Base-by-base conservation (phyloP, 805 yeast genomes). In the Komagataella pseudopastoris region DNA sequence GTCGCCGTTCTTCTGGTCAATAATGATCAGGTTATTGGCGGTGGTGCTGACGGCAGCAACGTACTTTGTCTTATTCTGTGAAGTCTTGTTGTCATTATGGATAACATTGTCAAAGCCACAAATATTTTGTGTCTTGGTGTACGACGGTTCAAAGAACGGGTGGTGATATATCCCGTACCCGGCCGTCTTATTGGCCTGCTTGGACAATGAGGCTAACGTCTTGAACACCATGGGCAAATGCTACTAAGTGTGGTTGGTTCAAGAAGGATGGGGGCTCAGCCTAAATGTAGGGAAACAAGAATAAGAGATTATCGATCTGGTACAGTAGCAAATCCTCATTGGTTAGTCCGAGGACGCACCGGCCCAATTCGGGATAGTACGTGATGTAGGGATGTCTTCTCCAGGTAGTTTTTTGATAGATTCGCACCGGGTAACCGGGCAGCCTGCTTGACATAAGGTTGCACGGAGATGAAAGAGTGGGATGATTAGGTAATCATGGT, bases 61-160 rank as follows among this genome's bases (percentile, higher is more conserved):
- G 61, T 55, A 45, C 55, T 54, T 30, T 58, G 57, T 50, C 58
- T 55, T 5, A 50, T 55, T 54, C 45, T 59, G 59, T 8, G 61
- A 57, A 20, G 51, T 53, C 20, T 56, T 51, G 23, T 53, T 51
- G 6, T 58, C 53, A 16, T 56, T 52, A 46, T 55, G 56, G 3
- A 64, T 55, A 5, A 63, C 58, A 18, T 64, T 67, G 30, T 66
- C 69, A 3, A 60, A 53, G 3, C 55, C 52, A 3, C 56, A 51
- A 16, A 67, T 43, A 17, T 63, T 68, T 30, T 59, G 58, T 36
- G 64, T 64, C 10, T 58, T 56, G 16, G 58, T 54, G 53, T 67
- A 67, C 6, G 66, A 62, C 4, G 71, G 71, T 20, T 63, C 60
- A 57, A 67, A 67, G 54, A 67, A 66, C 14, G 68, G 65, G 44